phyloP scores from a whole-genome alignment of 2,329 filamentous ascomycete species.

The Sarocladiaceae sp. region DNA sequence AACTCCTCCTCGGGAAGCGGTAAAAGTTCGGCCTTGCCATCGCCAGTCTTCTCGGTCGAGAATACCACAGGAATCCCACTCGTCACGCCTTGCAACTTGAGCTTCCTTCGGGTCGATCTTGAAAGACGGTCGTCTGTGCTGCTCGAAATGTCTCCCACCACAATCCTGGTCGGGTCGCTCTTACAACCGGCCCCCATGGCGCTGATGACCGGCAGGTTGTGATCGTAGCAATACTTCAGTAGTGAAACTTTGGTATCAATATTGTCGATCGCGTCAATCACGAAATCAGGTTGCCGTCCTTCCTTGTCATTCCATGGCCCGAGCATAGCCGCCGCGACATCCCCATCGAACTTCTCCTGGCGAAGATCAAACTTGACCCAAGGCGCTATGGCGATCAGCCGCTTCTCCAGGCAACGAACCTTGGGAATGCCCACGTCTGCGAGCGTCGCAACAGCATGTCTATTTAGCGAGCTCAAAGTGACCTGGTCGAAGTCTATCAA shows the following conservation, averaged over 20 bases:
- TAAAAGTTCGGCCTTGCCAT: slow-evolving; percentile 84
- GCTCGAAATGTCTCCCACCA: slow-evolving; percentile 83
- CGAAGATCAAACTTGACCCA: slow-evolving; percentile 87
- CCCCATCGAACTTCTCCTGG: slow-evolving; percentile 73
- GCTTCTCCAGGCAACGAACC: slow-evolving; percentile 73
- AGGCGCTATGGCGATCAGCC: slow-evolving; percentile 79
- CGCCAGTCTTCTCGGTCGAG: slow-evolving; percentile 82
- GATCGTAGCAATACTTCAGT: slow-evolving; percentile 77
- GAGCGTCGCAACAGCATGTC: slow-evolving; percentile 91
- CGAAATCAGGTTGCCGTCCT: slow-evolving; percentile 67
- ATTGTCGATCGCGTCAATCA: slow-evolving; percentile 98
- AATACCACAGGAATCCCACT: slow-evolving; percentile 88
- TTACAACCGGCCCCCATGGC: slow-evolving; percentile 97
- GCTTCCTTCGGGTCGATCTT: slow-evolving; percentile 69
- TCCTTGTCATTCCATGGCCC: slow-evolving; percentile 51
- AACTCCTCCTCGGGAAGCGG: slow-evolving; percentile 86
- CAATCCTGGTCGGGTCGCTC: slow-evolving; percentile 74
- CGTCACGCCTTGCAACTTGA: slow-evolving; percentile 72
- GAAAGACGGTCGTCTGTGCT: slow-evolving; percentile 88
- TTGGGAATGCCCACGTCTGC: slow-evolving; percentile 92
- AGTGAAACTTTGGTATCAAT: slow-evolving; percentile 94
- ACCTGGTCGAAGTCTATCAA: slow-evolving; percentile 98
- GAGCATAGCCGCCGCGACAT: slow-evolving; percentile 60
- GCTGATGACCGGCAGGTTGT: slow-evolving; percentile 76
- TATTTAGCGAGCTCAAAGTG: slow-evolving; percentile 84